phyloP scores from a whole-genome alignment of 2,329 filamentous ascomycete genomes.

The Elsinoe arachidis region DNA sequence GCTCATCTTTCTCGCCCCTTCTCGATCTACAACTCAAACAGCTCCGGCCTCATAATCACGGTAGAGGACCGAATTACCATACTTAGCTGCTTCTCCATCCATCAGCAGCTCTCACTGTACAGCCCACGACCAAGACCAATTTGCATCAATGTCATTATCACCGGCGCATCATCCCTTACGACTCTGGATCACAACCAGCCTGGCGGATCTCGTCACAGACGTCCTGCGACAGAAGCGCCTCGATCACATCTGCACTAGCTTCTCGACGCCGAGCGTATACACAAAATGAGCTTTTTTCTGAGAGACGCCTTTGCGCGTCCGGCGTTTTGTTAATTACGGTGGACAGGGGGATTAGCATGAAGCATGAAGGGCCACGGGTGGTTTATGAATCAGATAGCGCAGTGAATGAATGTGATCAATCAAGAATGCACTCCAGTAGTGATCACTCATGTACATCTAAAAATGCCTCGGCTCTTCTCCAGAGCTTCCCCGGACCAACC shows the following conservation, averaged over 20 bases:
- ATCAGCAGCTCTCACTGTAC: background rate
- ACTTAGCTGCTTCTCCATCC: background rate
- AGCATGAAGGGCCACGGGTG: background rate
- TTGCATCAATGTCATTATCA: slow-evolving; percentile 9
- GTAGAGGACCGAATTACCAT: background rate
- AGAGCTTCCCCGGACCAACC: slow-evolving; percentile 10
- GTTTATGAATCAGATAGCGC: background rate
- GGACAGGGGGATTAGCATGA: background rate
- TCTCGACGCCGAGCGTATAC: background rate
- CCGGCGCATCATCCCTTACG: slow-evolving; percentile 2
- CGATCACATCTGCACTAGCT: background rate
- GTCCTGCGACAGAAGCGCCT: background rate
- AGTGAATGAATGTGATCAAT: slow-evolving; percentile 1
- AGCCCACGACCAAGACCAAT: slow-evolving; percentile 3
- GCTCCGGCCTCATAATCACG: background rate
- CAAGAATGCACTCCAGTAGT: background rate
- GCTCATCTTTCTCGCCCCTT: slow-evolving; percentile 12
- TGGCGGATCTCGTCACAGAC: background rate
- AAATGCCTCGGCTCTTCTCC: background rate
- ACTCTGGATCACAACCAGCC: background rate
- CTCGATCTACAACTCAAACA: background rate
- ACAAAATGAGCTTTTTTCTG: background rate
- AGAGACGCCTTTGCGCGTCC: background rate
- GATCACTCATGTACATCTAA: background rate
- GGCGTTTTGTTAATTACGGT: background rate